A percentile compares a stretch with the other conserved stretches of the same genome.
Conservation (phyloP, 2,329 filamentous ascomycete genomes). For the Hypoxylon sp. region DNA sequence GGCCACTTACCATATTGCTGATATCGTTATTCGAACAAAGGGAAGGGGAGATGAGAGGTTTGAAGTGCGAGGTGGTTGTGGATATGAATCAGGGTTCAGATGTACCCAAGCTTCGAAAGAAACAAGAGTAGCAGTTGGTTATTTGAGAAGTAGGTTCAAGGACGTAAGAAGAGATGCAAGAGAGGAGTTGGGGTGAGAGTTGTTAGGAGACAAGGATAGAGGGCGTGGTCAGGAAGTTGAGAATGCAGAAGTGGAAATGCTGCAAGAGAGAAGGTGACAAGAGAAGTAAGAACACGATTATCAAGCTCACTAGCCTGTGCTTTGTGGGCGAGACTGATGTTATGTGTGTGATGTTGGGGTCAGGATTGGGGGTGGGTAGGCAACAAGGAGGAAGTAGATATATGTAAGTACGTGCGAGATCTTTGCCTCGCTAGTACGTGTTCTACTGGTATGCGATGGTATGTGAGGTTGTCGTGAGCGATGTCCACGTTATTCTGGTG, state of each 20-base stretch:
- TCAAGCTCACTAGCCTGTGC: neutral
- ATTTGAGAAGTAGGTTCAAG: neutral
- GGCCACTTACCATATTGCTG: constrained; percentile 17
- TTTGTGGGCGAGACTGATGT: neutral
- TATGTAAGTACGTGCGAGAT: neutral
- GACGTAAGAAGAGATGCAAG: neutral
- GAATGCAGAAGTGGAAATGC: neutral
- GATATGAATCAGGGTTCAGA: neutral
- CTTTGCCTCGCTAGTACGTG: neutral
- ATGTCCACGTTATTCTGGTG: neutral
- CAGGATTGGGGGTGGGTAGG: neutral
- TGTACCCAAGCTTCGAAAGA: neutral
- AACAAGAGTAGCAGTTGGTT: neutral
- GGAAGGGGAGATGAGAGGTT: neutral
- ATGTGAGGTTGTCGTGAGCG: neutral
- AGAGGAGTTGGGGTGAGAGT: neutral
- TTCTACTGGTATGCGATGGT: neutral
- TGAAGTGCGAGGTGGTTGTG: neutral
- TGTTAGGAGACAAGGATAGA: neutral
- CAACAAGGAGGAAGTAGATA: neutral
- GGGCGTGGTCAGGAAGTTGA: neutral
- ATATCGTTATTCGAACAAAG: neutral
- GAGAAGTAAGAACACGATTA: neutral
- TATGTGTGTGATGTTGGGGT: neutral
- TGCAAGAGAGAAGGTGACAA: neutral